A percentile compares a stretch with the other conserved stretches of the same genome.
Evolutionary conservation across 768 basidiomycete species (phyloP).

Genomic region (Xerocomellus amylosporus): DNA sequence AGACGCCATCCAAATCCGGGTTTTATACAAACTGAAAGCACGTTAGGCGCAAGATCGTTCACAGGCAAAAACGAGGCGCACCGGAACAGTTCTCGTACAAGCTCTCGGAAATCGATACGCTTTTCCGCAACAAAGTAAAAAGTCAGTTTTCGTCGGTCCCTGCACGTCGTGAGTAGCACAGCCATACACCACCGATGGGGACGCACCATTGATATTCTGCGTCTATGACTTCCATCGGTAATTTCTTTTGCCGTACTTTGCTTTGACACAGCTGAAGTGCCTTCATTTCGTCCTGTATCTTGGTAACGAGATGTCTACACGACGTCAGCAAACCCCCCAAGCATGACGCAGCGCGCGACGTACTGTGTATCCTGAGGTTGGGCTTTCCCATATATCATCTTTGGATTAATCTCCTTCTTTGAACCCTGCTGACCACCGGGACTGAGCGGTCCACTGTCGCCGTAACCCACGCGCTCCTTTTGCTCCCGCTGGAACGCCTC

Average conservation of each 20-base stretch:
- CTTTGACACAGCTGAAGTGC: conserved; percentile 88
- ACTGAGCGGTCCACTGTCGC: conserved; percentile 46
- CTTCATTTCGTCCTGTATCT: conserved; percentile 88
- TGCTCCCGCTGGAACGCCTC: conserved; percentile 87
- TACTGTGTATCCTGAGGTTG: conserved; percentile 78
- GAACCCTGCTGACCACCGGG: conserved; percentile 44
- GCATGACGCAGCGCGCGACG: conserved; percentile 17
- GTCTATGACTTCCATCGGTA: conserved; percentile 98
- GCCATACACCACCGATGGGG: conserved; percentile 2
- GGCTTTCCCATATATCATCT: conserved; percentile 93
- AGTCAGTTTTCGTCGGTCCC: conserved; percentile 97
- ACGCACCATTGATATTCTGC: conserved; percentile 96
- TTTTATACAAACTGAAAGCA: conserved; percentile 77
- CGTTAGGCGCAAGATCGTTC: conserved; percentile 3
- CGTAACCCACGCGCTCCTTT: conserved; percentile 50
- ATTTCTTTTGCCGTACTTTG: conserved; percentile 89
- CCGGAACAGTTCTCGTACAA: conserved; percentile 93
- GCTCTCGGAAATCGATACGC: conserved; percentile 93
- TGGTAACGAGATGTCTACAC: conserved; percentile 67
- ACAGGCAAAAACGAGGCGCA: conserved; percentile 26
- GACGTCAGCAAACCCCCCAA: conserved; percentile 5
- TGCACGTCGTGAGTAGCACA: conserved; percentile 28
- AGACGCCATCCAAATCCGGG: conserved; percentile 94
- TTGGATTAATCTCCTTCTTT: conserved; percentile 94
- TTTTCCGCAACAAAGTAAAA: conserved; percentile 98